Conservation (phyloP, 345 rosid species). For the Litchi chinensis region DNA sequence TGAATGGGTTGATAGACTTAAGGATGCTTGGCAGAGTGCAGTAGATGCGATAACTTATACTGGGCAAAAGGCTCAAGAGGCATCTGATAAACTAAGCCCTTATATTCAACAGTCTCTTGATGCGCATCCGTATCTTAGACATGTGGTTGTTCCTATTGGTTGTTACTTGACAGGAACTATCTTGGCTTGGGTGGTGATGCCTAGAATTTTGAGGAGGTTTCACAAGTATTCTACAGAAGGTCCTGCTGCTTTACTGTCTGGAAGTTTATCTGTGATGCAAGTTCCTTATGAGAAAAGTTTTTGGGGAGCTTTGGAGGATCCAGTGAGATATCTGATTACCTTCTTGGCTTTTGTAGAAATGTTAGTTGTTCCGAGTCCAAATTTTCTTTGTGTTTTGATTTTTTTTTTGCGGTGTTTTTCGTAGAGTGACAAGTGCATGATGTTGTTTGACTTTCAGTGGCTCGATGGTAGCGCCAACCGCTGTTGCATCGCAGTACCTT, state of each 20-base stretch:
- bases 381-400: background rate
- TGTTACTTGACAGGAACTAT: conserved; percentile 57
- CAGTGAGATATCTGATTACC: conserved; percentile 71
- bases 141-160: conserved; percentile 60
- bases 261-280: conserved; percentile 36
- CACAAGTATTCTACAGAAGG: conserved; percentile 61
- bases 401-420: background rate
- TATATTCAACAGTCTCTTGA: conserved; percentile 63
- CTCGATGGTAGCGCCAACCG: conserved; percentile 84
- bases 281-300: conserved; percentile 79
- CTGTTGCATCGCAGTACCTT: conserved; percentile 69
- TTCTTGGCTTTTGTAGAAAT: conserved; percentile 85
- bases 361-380: conserved; percentile 40
- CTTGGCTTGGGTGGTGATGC: conserved; percentile 91
- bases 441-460: conserved; percentile 51
- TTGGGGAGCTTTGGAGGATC: conserved; percentile 94
- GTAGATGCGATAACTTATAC: conserved; percentile 48
- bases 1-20: conserved; percentile 64
- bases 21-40: conserved; percentile 53
- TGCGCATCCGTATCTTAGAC: conserved; percentile 63
- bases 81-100: conserved; percentile 58
- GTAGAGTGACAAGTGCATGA: background rate
- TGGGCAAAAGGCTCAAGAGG: conserved; percentile 60
- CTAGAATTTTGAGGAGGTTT: conserved; percentile 69
- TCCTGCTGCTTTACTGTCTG: conserved; percentile 53